A percentile compares a stretch with the other conserved stretches of the same genome.
Conservation (phyloP, 1,284 basidiomycete species). For the Austroboletus novae-zelandiae region DNA sequence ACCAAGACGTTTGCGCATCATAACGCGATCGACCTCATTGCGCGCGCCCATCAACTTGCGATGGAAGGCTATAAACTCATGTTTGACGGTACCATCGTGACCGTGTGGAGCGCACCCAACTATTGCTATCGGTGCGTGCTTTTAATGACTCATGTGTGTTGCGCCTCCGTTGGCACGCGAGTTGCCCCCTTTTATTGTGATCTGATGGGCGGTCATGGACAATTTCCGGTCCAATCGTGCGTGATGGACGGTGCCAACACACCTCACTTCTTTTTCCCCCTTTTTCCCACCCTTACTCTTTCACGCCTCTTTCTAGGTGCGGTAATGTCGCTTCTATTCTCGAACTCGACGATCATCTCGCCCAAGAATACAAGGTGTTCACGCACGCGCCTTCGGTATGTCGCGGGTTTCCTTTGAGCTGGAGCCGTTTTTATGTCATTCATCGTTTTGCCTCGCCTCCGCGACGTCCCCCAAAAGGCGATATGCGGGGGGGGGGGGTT, state of each 20-base stretch:
- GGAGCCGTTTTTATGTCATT: neutral
- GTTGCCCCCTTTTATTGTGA: no score
- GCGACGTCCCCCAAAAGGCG: constrained; percentile 25
- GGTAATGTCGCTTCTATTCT: constrained; percentile 94
- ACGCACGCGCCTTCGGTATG: constrained; percentile 71
- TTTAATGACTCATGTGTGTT: no score
- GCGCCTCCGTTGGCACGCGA: no score
- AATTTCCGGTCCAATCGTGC: no score
- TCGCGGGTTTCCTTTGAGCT: constrained; percentile 5
- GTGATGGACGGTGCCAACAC: no score
- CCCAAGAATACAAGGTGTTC: constrained; percentile 91
- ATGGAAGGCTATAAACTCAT: constrained; percentile 99
- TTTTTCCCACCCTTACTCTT: neutral
- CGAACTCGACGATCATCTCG: constrained; percentile 86
- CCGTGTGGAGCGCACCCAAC: constrained; percentile 98
- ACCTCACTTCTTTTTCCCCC: neutral
- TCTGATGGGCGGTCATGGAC: no score
- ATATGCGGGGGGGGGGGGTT: constrained; percentile 27
- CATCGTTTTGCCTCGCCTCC: constrained; percentile 14
- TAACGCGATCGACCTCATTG: constrained; percentile 94
- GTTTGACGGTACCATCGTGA: constrained; percentile 95
- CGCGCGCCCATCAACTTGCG: constrained; percentile 95
- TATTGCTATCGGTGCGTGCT: constrained; percentile 86
- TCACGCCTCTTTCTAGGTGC: constrained; percentile 53
- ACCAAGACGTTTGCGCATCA: constrained; percentile 87